These are phyloP conservation scores for Zoysia matrella DNA, from an alignment of 202 grass and related monocot genomes.

Conservation along the genomic window DNA sequence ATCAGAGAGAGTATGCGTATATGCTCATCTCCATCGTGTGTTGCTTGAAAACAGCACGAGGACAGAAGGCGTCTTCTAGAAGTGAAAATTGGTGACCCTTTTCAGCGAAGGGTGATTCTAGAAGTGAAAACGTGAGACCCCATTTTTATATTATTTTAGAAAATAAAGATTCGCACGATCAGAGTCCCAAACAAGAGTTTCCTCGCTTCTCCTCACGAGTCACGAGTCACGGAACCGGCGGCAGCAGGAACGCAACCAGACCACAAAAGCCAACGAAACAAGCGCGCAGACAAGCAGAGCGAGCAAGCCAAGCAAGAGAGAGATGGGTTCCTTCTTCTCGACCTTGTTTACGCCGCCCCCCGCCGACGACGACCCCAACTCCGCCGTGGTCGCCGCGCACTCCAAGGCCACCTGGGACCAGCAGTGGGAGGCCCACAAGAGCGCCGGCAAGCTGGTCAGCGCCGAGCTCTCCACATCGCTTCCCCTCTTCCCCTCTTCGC, in stretches of 20 bases:
- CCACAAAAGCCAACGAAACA: not conserved
- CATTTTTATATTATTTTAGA: not conserved
- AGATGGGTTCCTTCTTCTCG: slow-evolving; percentile 55
- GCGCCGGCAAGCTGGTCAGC: slow-evolving; percentile 64
- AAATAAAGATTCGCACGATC: not conserved
- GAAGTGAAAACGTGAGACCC: not conserved
- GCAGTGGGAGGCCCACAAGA: slow-evolving; percentile 52
- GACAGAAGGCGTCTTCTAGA: too few species aligned
- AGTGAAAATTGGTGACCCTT: too few species aligned
- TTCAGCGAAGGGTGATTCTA: too few species aligned
- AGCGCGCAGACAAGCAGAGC: not conserved
- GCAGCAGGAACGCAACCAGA: not conserved
- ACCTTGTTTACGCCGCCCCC: not conserved
- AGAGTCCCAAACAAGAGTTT: not conserved
- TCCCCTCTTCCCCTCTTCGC: not conserved
- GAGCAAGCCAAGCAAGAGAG: not conserved
- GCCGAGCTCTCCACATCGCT: not conserved
- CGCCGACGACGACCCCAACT: slow-evolving; percentile 42
- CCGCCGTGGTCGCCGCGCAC: slow-evolving; percentile 67
- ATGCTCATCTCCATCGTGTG: not conserved
- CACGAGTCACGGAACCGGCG: not conserved
- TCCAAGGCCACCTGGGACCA: slow-evolving; percentile 61
- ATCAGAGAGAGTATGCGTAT: slow-evolving; percentile 21
- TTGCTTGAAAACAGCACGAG: not conserved
- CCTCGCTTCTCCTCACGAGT: not conserved